Evolutionary conservation across 2,329 filamentous ascomycete genomes (phyloP), one percentile per base, ranked within the genome.

Genomic region (Botrytis elliptica): DNA sequence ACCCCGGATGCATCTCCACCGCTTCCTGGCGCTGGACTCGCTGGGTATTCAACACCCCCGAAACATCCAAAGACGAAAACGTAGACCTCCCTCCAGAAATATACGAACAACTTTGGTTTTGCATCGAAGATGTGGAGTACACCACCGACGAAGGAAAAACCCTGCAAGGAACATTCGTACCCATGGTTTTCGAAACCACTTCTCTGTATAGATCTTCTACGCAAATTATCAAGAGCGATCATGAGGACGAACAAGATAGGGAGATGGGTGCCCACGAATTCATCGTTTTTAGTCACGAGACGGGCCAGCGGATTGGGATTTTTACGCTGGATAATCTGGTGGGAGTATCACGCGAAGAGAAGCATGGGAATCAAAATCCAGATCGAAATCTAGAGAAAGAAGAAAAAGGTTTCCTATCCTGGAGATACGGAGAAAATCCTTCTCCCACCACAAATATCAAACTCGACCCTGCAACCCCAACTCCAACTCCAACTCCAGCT

Each of bases 1-100:
- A 76, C 82, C 88, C 25, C 88, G 88, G 0, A 83, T 91, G 1
- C 90, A 88, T 78, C 85, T 91, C 25, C 89, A 91, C 74, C 88
- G 87, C 0, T 86, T 91, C 1, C 80, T 88, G 74, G 89, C 89
- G 44, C 16, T 71, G n/a, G 52, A 57, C 14, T 57, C n/a, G 52
- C 2, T 57, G 52, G 52, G 52, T 29, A 7, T 29, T 18, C 7
- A 9, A 20, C 4, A 16, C 22, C 10, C n/a, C 33, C 6, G 25
- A 36, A 49, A 16, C 18, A 20, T 52, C 12, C 25, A 38, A 29
- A 14, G 1, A 40, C 10, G 46, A 22, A 9, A 36, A 36, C 9
- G 5, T 25, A 22, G 33, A 60, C 7, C 0, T 4, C 7, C 10
- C 18, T 38, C 20, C 20, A 38, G 57, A 38, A 2, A 38, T 6